Base-by-base conservation (phyloP, 164 flowering plant species). In the Vitis amurensis region DNA sequence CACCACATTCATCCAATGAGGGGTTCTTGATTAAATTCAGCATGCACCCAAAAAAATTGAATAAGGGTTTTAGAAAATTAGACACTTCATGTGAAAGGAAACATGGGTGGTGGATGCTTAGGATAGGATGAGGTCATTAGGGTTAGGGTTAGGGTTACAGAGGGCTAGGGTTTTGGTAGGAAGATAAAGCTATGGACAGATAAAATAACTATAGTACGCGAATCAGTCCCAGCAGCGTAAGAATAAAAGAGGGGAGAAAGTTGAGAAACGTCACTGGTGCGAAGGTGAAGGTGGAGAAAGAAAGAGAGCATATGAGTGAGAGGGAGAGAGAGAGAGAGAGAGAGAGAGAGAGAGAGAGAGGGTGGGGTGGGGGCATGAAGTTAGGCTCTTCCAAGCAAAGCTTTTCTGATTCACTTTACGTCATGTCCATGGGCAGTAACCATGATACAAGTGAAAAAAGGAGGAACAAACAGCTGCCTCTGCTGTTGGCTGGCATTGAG, bases 221-320 rank as follows among this genome's bases (percentile, higher is more conserved):
- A 74, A 70, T 69, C 73, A 60, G 70, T 74, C 77, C 55, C 67
- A 64, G 64, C 61, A 69, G 77, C 73, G 68, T 75, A 66, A 70
- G 70, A 75, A 61, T 57, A 70, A 66, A 64, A 60, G 63, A 49
- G 7, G 51, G 9, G 11, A 62, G 47, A 56, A 44, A 53, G 49
- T 19, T 5, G 48, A 68, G 47, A 50, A 64, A 68, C 70, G 61
- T 56, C 68, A 74, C 68, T 57, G 63, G 61, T 62, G 60, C 14
- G 23, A 51, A 50, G 64, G 27, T 8, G 55, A 12, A 57, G 56
- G 56, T n/a, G 60, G 15, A 61, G 47, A 37, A 37, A 37, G 44
- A 37, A 37, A 37, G 44, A 6, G 44, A 3, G 7, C 44, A 37
- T 37, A 6, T 3, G 44, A 37, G 44, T 3, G 44, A 37, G 44